These are phyloP conservation scores for Scopulariopsis brevicaulis DNA, from an alignment of 2,329 filamentous ascomycete species.

Conservation along the genomic window DNA sequence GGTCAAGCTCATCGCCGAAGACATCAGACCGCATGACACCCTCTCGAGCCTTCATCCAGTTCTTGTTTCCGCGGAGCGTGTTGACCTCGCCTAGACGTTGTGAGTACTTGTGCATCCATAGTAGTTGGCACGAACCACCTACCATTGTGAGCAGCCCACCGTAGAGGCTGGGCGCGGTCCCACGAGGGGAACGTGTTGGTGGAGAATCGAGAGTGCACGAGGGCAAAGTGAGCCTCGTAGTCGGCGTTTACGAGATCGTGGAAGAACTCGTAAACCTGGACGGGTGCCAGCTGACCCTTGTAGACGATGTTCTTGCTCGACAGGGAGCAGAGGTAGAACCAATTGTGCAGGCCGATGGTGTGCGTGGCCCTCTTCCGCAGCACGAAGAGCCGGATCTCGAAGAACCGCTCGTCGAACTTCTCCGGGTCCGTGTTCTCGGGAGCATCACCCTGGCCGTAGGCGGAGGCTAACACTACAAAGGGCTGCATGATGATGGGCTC, in stretches of 20 bases:
- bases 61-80: slow-evolving; percentile 94
- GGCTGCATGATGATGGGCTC: slow-evolving; percentile 94
- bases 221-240: slow-evolving; percentile 92
- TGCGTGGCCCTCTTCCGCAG: slow-evolving; percentile 92
- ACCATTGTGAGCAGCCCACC: slow-evolving; percentile 97
- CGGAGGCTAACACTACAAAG: slow-evolving; percentile 78
- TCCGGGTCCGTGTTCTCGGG: slow-evolving; percentile 70
- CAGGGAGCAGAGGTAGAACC: slow-evolving; percentile 96
- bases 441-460: slow-evolving; percentile 71
- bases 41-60: slow-evolving; percentile 97
- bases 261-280: slow-evolving; percentile 97
- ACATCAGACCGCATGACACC: slow-evolving; percentile 87
- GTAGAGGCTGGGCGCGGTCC: slow-evolving; percentile 91
- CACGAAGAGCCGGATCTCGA: slow-evolving; percentile 89
- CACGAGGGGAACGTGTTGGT: slow-evolving; percentile 98
- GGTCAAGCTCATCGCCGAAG: slow-evolving; percentile 85
- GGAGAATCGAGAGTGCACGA: slow-evolving; percentile 94
- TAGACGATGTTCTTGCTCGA: slow-evolving; percentile 99
- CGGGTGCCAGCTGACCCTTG: slow-evolving; percentile 89
- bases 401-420: slow-evolving; percentile 71
- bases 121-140: slow-evolving; percentile 13
- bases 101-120: slow-evolving; percentile 8
- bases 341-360: slow-evolving; percentile 90
- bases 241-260: slow-evolving; percentile 94
- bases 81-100: slow-evolving; percentile 66